These are phyloP conservation scores for Penicillium decumbens DNA, from an alignment of 2,329 filamentous ascomycete genomes.

Conservation along the genomic window DNA sequence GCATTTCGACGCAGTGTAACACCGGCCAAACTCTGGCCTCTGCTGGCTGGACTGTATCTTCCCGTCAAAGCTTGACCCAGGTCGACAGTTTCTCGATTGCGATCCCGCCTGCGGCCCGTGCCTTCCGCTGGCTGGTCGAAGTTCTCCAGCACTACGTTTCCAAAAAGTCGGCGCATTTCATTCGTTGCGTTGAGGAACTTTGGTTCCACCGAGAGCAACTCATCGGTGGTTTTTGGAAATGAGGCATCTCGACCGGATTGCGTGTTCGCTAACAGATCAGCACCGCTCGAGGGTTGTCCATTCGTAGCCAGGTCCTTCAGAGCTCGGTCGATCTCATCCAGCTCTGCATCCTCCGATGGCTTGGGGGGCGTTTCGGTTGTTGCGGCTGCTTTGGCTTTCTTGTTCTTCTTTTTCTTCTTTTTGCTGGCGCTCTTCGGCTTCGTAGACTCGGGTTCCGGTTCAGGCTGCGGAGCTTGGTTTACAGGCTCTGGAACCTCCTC, in stretches of 20 bases:
- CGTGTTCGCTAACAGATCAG: constrained; percentile 26
- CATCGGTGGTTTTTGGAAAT: constrained; percentile 42
- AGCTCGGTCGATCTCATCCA: constrained; percentile 65
- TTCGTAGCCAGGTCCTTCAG: constrained; percentile 56
- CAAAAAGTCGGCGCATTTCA: constrained; percentile 79
- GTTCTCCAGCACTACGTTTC: constrained; percentile 58
- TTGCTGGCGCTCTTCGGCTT: constrained; percentile 51
- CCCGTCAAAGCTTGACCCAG: constrained; percentile 55
- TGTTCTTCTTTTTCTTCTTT: constrained; percentile 58
- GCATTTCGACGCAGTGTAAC: constrained; percentile 71
- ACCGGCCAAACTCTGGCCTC: constrained; percentile 62
- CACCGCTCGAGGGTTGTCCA: constrained; percentile 18
- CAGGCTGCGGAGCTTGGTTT: constrained; percentile 7
- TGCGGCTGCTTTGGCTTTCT: constrained; percentile 34
- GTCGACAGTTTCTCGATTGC: constrained; percentile 47
- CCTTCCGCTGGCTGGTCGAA: constrained; percentile 49
- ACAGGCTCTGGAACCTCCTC: constrained; percentile 28
- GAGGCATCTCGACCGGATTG: constrained; percentile 34
- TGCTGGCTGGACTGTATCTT: constrained; percentile 50
- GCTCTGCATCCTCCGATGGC: constrained; percentile 28
- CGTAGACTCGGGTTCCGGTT: constrained; percentile 18
- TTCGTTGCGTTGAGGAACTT: constrained; percentile 78
- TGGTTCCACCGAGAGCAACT: constrained; percentile 59
- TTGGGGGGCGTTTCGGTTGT: constrained; percentile 17
- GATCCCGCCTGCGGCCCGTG: constrained; percentile 52